Base-by-base conservation (phyloP, 331 rosid genomes). In the Pyrus hybrid region DNA sequence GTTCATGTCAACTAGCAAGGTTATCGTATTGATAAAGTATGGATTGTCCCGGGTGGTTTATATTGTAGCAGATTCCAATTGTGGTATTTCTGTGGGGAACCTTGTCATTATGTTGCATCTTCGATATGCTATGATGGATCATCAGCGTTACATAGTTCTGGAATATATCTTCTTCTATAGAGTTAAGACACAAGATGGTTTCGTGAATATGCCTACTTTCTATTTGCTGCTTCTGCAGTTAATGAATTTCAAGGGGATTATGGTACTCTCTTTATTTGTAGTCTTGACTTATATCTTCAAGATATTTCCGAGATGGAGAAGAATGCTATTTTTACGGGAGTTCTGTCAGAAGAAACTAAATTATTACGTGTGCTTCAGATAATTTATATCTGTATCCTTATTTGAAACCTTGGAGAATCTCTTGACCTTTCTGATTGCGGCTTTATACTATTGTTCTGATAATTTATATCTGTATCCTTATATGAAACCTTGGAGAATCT, bases 401-500 rank as follows among this genome's bases (percentile, higher is more conserved):
- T 41, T 61, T 58, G 83, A 83, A 80, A 77, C 74, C 86, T 70
- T 73, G 87, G 89, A 76, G 89, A 77, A 82, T 79, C 85, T 78
- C 81, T 84, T 73, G 58, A 75, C 84, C 45, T 67, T 84, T 78
- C 76, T 37, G 70, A 80, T 80, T 87, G 72, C 73, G 70, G 86
- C 78, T 77, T 43, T 81, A 69, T 80, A 73, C 66, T 77, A 72
- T 84, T 78, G 81, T 80, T 85, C 90, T 71, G 80, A 53, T 53
- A 63, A 67, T 80, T 67, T 79, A 73, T 35, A 43, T 37, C 28
- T 71, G 73, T 89, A 62, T 77, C 66, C 35, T 53, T 80, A 79
- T 41, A 69, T 58, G 83, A 83, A 80, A 77, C 74, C 86, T 70
- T 73, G 87, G 89, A 76, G 89, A 77, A 82, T 79, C 85, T 78